Evolutionary conservation across 805 yeast species (phyloP), one percentile per base, ranked within the genome.

Genomic region (Teunomyces cretensis): DNA sequence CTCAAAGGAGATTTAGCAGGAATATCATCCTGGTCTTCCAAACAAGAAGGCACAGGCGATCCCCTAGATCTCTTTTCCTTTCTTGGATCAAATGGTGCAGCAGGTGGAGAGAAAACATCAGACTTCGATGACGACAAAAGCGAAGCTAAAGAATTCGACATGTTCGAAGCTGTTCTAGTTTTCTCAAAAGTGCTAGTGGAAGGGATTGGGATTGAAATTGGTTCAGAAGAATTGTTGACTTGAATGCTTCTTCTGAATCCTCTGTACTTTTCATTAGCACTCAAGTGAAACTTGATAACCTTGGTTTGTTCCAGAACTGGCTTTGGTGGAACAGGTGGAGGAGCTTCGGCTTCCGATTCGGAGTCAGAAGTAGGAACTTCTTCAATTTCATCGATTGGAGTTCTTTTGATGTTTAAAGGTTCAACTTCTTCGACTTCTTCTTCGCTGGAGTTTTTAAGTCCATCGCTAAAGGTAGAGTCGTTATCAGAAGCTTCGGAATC

Each of bases 241-340:
- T 55, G 49, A 12, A 53, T 57, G 47, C 63, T 65, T 58, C 75
- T 62, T 61, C 76, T 69, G 55, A 72, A 72, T 1, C 76, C 76
- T 46, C 53, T 64, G 54, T 72, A 72, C 45, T 67, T 70, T 36
- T 61, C 68, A 47, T 68, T 68, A 9, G 55, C 54, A 22, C 54
- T 46, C 19, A 67, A 58, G 16, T 62, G 56, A 41, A 68, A 53
- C 35, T 56, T 55, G 49, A 65, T 57, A 12, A 19, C 38, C 15
- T 24, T 26, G 11, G 40, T 22, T 15, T 41, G 15, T 7, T 14
- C 35, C 12, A 13, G 27, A 12, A 26, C 28, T 33, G 17, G 32
- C 9, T 30, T 42, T 35, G 46, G 49, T 31, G 52, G 55, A 31
- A 42, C 36, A 8, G 45, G 37, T 24, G 53, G 53, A 38, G 51